phyloP scores from a whole-genome alignment of 352 stramenopile genomes.

The Phytopythium chamaehyphon region DNA sequence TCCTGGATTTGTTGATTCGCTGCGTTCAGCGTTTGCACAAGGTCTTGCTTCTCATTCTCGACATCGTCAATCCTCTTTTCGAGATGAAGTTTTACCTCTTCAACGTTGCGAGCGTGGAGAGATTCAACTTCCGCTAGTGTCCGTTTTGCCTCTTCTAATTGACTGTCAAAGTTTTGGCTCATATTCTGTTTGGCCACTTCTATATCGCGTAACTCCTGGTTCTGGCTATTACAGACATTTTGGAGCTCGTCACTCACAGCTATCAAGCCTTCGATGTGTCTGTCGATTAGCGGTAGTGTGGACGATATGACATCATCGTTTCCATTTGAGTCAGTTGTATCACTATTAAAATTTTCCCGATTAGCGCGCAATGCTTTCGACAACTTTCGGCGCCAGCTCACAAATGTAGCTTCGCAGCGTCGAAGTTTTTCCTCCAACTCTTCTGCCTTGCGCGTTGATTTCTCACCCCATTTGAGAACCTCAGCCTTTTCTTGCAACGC shows the following conservation, averaged over 20 bases:
- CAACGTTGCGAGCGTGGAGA: slow-evolving; percentile 25
- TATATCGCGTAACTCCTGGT: slow-evolving; percentile 14
- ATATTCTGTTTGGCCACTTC: slow-evolving; percentile 17
- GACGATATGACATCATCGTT: slow-evolving; percentile 3
- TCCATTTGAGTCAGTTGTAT: background rate
- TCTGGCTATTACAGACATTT: slow-evolving; percentile 14
- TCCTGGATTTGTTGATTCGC: slow-evolving; percentile 10
- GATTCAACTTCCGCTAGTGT: slow-evolving; percentile 38
- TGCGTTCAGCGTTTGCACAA: slow-evolving; percentile 27
- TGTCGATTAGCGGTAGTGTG: slow-evolving; percentile 15
- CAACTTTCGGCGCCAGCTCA: background rate
- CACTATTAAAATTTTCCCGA: background rate
- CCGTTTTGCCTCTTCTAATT: slow-evolving; percentile 28
- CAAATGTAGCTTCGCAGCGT: slow-evolving; percentile 17
- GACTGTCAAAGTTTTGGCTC: slow-evolving; percentile 27
- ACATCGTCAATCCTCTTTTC: slow-evolving; percentile 22
- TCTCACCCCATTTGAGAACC: slow-evolving; percentile 57
- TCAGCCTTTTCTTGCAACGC: slow-evolving; percentile 53
- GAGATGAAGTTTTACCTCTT: slow-evolving; percentile 39
- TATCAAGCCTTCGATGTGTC: slow-evolving; percentile 18
- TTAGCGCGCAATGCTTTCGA: background rate
- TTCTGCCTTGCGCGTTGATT: slow-evolving; percentile 52
- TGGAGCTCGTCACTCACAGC: slow-evolving; percentile 16
- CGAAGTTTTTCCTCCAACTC: slow-evolving; percentile 28
- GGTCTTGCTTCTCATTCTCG: slow-evolving; percentile 29